These are phyloP conservation scores for Pythium pectinolyticum DNA, from an alignment of 352 stramenopile species.

Conservation along the genomic window DNA sequence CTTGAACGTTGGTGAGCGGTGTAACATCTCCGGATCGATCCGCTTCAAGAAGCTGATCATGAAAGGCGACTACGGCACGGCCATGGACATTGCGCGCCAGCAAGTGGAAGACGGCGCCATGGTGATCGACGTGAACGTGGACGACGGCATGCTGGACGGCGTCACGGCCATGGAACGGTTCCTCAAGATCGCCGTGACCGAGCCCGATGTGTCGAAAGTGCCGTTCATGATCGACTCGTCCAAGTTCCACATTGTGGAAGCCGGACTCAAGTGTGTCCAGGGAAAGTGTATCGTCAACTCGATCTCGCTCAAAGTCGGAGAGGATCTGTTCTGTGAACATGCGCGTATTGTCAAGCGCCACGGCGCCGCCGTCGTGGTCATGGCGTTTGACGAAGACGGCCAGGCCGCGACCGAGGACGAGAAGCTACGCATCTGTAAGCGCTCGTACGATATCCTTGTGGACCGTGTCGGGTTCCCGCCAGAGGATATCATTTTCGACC, in stretches of 20 bases:
- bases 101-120: slow-evolving; percentile 97
- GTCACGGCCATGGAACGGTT: slow-evolving; percentile 96
- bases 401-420: slow-evolving; percentile 94
- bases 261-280: slow-evolving; percentile 97
- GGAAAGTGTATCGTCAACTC: slow-evolving; percentile 97
- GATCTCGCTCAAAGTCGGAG: slow-evolving; percentile 97
- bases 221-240: slow-evolving; percentile 98
- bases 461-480: slow-evolving; percentile 93
- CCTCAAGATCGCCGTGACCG: slow-evolving; percentile 96
- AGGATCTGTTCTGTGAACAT: slow-evolving; percentile 95
- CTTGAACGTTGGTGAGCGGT: slow-evolving; percentile 96
- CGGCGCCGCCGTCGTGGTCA: slow-evolving; percentile 95
- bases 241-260: slow-evolving; percentile 97
- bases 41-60: slow-evolving; percentile 97
- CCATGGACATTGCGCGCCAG: slow-evolving; percentile 96
- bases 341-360: slow-evolving; percentile 94
- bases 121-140: slow-evolving; percentile 98
- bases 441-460: slow-evolving; percentile 97
- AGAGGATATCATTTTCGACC: slow-evolving; percentile 98
- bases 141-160: slow-evolving; percentile 96
- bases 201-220: slow-evolving; percentile 95
- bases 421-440: slow-evolving; percentile 98
- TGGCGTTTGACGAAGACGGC: slow-evolving; percentile 97
- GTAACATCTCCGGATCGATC: slow-evolving; percentile 95
- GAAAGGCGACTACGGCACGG: slow-evolving; percentile 92